phyloP scores from a whole-genome alignment of 345 rosid genomes.

The Microthlaspi erraticum region DNA sequence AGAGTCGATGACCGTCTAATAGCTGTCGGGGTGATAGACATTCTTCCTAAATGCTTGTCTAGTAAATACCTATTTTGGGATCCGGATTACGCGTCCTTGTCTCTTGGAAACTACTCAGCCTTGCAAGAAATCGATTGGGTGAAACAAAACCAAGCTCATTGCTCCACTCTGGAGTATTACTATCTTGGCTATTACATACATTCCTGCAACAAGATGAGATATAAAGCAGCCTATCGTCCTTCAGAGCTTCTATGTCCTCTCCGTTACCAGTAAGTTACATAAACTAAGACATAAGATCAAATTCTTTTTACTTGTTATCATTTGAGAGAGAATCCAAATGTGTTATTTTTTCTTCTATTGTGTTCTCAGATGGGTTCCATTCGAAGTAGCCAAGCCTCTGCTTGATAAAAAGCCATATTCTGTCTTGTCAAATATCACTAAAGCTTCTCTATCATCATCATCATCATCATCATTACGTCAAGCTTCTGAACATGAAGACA shows the following conservation, averaged over 20 bases:
- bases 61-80: conserved; percentile 98
- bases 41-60: conserved; percentile 89
- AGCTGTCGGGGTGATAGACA: conserved; percentile 91
- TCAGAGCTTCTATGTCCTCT: conserved; percentile 95
- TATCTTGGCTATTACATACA: conserved; percentile 98
- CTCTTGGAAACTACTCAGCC: conserved; percentile 90
- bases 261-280: conserved; percentile 72
- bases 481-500: conserved; percentile 49
- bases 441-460: conserved; percentile 44
- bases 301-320: neutral
- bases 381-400: conserved; percentile 64
- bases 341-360: neutral
- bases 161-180: conserved; percentile 82
- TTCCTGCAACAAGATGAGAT: conserved; percentile 96
- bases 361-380: conserved; percentile 85
- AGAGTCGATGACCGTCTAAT: conserved; percentile 73
- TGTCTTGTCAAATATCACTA: conserved; percentile 61
- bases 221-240: conserved; percentile 90
- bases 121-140: conserved; percentile 88
- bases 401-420: conserved; percentile 73
- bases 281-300: neutral
- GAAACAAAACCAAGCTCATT: conserved; percentile 65
- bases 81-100: conserved; percentile 82
- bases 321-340: conserved; percentile 3
- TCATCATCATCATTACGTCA: conserved; percentile 37